Conservation (phyloP, 2,329 filamentous ascomycete species). For the Setomelanomma holmii region DNA sequence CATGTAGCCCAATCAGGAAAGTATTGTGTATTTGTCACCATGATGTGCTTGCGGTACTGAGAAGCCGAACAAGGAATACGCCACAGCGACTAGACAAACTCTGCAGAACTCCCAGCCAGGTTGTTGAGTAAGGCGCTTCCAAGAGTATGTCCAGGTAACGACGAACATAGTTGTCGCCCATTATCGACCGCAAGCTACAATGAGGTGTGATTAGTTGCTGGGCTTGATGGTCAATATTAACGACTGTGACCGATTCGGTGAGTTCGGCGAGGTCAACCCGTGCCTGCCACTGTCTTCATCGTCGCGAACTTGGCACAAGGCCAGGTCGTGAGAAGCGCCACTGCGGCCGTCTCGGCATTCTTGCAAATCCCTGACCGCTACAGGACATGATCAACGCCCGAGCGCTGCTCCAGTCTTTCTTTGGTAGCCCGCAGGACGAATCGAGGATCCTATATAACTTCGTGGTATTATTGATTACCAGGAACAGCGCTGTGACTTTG, state of each 20-base stretch:
- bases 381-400: conserved; percentile 16
- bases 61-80: no score
- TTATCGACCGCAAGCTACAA: conserved; percentile 5
- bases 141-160: background rate
- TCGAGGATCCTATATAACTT: conserved; percentile 8
- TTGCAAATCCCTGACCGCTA: conserved; percentile 2
- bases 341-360: conserved; percentile 23
- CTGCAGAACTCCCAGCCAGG: background rate
- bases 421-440: conserved; percentile 10
- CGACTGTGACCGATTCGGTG: conserved; percentile 17
- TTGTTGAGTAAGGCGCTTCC: background rate
- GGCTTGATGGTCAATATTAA: conserved; percentile 25
- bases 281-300: conserved; percentile 17
- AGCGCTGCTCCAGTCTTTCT: conserved; percentile 2
- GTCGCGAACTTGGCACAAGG: conserved; percentile 24
- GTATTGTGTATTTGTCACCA: background rate
- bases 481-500: background rate
- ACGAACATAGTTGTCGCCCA: background rate
- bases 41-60: no score
- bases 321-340: conserved; percentile 29
- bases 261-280: conserved; percentile 40
- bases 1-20: background rate
- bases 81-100: background rate
- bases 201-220: conserved; percentile 14
- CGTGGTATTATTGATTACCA: background rate